A percentile compares a stretch with the other conserved stretches of the same genome.
These are phyloP conservation scores for Fusarium tricinctum DNA, from an alignment of 2,329 filamentous ascomycete genomes.

Conservation along the genomic window DNA sequence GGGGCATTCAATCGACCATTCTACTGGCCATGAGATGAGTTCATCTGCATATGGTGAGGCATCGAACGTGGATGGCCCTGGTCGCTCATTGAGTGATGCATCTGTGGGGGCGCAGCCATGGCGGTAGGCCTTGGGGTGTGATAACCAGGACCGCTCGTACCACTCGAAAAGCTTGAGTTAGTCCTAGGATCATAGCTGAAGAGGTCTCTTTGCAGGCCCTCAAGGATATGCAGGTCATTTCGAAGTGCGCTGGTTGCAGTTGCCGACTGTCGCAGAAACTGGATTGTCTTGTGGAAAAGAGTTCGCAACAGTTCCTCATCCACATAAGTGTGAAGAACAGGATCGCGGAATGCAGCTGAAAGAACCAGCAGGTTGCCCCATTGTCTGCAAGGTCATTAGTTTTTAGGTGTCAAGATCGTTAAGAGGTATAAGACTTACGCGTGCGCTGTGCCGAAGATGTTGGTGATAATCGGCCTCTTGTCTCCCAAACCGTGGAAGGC, in stretches of 20 bases:
- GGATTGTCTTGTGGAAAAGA: constrained; percentile 80
- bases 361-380: constrained; percentile 97
- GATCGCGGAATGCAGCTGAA: constrained; percentile 81
- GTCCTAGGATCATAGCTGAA: constrained; percentile 52
- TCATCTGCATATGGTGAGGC: constrained; percentile 47
- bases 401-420: not conserved
- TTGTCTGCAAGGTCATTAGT: constrained; percentile 72
- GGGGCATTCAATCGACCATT: not conserved
- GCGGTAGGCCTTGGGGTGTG: constrained; percentile 45
- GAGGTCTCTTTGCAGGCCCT: constrained; percentile 65
- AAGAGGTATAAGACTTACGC: constrained; percentile 76
- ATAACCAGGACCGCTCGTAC: constrained; percentile 51
- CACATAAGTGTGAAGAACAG: constrained; percentile 70
- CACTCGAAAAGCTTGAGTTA: constrained; percentile 61
- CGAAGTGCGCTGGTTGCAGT: constrained; percentile 81
- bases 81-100: constrained; percentile 44
- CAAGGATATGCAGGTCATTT: constrained; percentile 81
- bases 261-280: constrained; percentile 78
- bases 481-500: constrained; percentile 78
- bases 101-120: constrained; percentile 46
- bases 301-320: constrained; percentile 66
- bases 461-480: constrained; percentile 88
- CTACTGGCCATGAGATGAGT: constrained; percentile 42
- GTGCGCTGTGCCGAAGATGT: constrained; percentile 94
- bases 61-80: constrained; percentile 45